Conservation (phyloP, 352 stramenopile genomes). For the Globisporangium recalcitrans region DNA sequence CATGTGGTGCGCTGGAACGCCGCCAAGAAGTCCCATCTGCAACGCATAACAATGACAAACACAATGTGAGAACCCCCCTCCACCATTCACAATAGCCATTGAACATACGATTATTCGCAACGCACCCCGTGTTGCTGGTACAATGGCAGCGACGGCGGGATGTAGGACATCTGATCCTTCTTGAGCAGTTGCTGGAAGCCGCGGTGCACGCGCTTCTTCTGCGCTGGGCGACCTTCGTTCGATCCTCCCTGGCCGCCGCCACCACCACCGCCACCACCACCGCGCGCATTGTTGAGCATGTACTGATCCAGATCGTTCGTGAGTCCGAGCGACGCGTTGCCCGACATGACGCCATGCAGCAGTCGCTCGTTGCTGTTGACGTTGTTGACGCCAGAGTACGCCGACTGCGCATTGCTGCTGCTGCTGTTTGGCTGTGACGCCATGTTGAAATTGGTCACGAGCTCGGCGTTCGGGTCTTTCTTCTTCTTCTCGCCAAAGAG, state of each 20-base stretch:
- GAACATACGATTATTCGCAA: background rate
- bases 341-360: slow-evolving; percentile 18
- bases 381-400: slow-evolving; percentile 24
- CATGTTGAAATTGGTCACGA: slow-evolving; percentile 31
- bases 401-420: slow-evolving; percentile 19
- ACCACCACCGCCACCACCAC: slow-evolving; percentile 9
- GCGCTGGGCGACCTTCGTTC: slow-evolving; percentile 13
- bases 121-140: slow-evolving; percentile 61
- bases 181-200: slow-evolving; percentile 79
- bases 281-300: slow-evolving; percentile 33
- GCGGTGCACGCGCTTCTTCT: slow-evolving; percentile 70
- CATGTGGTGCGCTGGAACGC: slow-evolving; percentile 57
- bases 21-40: slow-evolving; percentile 61
- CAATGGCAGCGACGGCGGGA: slow-evolving; percentile 53
- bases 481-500: slow-evolving; percentile 84
- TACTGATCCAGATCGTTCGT: slow-evolving; percentile 71
- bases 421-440: slow-evolving; percentile 4
- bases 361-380: slow-evolving; percentile 20
- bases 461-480: slow-evolving; percentile 39
- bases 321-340: slow-evolving; percentile 35
- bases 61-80: background rate
- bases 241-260: background rate
- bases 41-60: background rate
- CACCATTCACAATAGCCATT: background rate
- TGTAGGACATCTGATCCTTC: slow-evolving; percentile 67